Conservation (phyloP, 345 rosid genomes). For the Syzygium aqueum region DNA sequence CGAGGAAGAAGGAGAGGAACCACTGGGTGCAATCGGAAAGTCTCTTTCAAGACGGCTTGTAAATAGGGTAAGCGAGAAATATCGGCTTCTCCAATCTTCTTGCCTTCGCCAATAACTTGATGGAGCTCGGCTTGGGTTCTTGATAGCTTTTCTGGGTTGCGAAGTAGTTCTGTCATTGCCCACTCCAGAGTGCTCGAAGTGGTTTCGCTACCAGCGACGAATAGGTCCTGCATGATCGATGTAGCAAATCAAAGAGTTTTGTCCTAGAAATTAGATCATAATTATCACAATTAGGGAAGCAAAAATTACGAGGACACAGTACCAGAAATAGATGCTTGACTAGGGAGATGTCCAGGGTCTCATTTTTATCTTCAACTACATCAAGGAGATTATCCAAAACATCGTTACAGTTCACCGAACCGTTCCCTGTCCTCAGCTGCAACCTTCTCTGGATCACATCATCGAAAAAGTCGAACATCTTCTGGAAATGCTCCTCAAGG, state of each 20-base stretch:
- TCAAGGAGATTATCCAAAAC: constrained; percentile 24
- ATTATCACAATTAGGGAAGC: not conserved
- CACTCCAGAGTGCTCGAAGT: not conserved
- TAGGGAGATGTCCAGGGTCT: not conserved
- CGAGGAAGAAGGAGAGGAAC: not conserved
- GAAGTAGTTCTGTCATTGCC: not conserved
- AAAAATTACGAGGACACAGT: rapidly evolving
- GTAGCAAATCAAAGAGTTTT: not conserved
- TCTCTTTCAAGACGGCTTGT: not conserved
- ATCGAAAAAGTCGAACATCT: constrained; percentile 5
- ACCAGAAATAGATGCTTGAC: not conserved
- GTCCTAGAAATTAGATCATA: not conserved
- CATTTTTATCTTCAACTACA: constrained; percentile 3
- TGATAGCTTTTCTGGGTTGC: not conserved
- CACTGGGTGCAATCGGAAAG: not conserved
- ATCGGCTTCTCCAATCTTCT: not conserved
- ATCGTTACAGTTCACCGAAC: constrained; percentile 6
- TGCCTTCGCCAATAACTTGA: not conserved
- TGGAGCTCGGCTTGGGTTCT: not conserved
- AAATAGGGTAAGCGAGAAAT: not conserved
- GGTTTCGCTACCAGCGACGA: not conserved
- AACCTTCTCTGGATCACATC: not conserved
- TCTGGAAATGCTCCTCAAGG: not conserved
- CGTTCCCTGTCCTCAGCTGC: not conserved
- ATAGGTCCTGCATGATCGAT: not conserved